Conservation (phyloP, 2,329 filamentous ascomycete species). For the Cladosporium velox region DNA sequence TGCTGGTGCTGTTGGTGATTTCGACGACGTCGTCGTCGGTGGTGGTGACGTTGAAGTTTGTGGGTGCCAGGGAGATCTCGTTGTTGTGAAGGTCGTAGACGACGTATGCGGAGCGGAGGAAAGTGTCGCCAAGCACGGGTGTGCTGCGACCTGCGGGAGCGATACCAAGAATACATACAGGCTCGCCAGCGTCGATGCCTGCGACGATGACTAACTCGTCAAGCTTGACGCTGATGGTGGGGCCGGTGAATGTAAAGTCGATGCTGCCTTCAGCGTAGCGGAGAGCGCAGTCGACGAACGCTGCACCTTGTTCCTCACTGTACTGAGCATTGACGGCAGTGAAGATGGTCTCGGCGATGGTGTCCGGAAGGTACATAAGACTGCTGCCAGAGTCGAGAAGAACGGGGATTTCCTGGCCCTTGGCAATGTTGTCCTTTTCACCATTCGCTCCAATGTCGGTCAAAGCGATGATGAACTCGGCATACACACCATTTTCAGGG, state of each 20-base stretch:
- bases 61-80: slow-evolving; percentile 62
- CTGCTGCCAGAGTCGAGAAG: slow-evolving; percentile 77
- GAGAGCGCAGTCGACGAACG: slow-evolving; percentile 56
- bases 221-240: slow-evolving; percentile 57
- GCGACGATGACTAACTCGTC: slow-evolving; percentile 59
- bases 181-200: slow-evolving; percentile 43
- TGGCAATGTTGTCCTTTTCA: slow-evolving; percentile 46
- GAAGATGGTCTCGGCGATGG: slow-evolving; percentile 54
- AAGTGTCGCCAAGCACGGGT: slow-evolving; percentile 62
- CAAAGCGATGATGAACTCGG: slow-evolving; percentile 56
- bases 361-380: slow-evolving; percentile 67
- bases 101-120: slow-evolving; percentile 63
- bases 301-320: slow-evolving; percentile 44
- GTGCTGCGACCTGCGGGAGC: slow-evolving; percentile 50
- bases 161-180: slow-evolving; percentile 55
- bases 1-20: slow-evolving; percentile 53
- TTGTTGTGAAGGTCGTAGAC: slow-evolving; percentile 64
- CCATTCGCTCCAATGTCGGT: slow-evolving; percentile 50
- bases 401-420: slow-evolving; percentile 52
- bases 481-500: slow-evolving; percentile 47
- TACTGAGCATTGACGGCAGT: slow-evolving; percentile 44
- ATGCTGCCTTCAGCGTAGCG: slow-evolving; percentile 53
- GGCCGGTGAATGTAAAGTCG: slow-evolving; percentile 59
- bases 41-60: slow-evolving; percentile 58
- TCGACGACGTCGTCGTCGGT: slow-evolving; percentile 52